phyloP scores from a whole-genome alignment of 495 filamentous ascomycete genomes.

The Podospora sp. region DNA sequence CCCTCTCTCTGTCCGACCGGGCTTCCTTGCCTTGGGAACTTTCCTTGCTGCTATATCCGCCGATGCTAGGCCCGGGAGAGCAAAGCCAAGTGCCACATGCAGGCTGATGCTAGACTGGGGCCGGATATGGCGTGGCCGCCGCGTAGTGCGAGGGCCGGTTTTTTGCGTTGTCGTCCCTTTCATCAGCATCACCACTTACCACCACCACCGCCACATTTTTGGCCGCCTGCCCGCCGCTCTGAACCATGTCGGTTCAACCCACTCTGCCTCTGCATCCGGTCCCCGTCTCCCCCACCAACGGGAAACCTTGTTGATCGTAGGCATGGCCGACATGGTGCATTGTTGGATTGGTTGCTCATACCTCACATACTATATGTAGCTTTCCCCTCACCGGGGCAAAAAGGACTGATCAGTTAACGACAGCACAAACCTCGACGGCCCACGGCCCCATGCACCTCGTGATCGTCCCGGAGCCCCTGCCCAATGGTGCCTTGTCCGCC shows the following conservation, averaged over 20 bases:
- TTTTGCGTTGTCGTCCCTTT: background rate
- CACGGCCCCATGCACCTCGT: conserved; percentile 9
- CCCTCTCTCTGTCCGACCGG: conserved; percentile 10
- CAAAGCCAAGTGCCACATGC: conserved; percentile 14
- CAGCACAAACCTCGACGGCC: conserved; percentile 9
- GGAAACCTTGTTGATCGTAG: conserved; percentile 5
- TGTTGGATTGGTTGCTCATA: conserved; percentile 19
- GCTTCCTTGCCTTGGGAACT: conserved; percentile 7
- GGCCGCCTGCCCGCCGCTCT: background rate
- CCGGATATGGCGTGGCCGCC: conserved; percentile 12
- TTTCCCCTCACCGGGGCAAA: conserved; percentile 13
- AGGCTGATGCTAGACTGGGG: conserved; percentile 6
- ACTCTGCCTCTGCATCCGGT: background rate
- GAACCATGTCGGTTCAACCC: conserved; percentile 5
- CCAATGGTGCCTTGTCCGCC: conserved; percentile 11
- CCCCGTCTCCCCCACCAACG: conserved; percentile 10
- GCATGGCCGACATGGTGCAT: conserved; percentile 8
- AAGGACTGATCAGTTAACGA: background rate
- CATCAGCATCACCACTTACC: background rate
- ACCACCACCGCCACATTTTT: background rate
- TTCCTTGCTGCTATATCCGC: conserved; percentile 2
- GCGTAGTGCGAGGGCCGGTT: background rate
- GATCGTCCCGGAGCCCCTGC: conserved; percentile 21
- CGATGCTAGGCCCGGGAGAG: background rate
- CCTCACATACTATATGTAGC: conserved; percentile 13